These are phyloP conservation scores for Eragrostis nindensis DNA, from an alignment of 176 grass and related monocot genomes.

Conservation along the genomic window DNA sequence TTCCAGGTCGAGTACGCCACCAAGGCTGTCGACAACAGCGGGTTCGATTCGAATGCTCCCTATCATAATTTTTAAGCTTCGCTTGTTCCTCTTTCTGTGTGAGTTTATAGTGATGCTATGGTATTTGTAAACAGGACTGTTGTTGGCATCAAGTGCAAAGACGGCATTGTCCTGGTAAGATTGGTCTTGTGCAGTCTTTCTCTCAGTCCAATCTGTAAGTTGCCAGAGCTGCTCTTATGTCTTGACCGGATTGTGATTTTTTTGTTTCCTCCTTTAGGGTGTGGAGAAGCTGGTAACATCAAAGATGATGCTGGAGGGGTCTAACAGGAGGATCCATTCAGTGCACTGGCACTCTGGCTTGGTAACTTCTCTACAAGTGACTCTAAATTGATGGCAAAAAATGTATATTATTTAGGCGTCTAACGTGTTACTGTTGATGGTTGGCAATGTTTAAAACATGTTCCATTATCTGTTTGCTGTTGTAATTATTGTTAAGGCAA, in stretches of 20 bases:
- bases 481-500: too few relatives aligned
- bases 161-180: conserved; percentile 80
- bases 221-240: background rate
- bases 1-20: conserved; percentile 94
- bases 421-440: background rate
- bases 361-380: conserved; percentile 38
- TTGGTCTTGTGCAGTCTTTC: background rate
- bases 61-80: background rate
- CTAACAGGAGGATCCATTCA: conserved; percentile 85
- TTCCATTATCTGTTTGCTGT: background rate
- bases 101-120: conserved; percentile 16
- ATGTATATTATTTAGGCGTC: background rate
- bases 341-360: conserved; percentile 75
- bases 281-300: conserved; percentile 87
- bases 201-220: background rate
- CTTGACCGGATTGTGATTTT: conserved; percentile 22
- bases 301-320: conserved; percentile 83
- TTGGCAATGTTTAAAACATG: background rate
- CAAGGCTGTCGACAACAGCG: conserved; percentile 92
- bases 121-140: conserved; percentile 56
- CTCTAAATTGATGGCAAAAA: background rate
- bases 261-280: conserved; percentile 54
- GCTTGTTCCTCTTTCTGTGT: background rate
- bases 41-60: conserved; percentile 45
- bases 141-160: conserved; percentile 94